Conservation (phyloP, 345 rosid species). For the Eucalyptus virginea region DNA sequence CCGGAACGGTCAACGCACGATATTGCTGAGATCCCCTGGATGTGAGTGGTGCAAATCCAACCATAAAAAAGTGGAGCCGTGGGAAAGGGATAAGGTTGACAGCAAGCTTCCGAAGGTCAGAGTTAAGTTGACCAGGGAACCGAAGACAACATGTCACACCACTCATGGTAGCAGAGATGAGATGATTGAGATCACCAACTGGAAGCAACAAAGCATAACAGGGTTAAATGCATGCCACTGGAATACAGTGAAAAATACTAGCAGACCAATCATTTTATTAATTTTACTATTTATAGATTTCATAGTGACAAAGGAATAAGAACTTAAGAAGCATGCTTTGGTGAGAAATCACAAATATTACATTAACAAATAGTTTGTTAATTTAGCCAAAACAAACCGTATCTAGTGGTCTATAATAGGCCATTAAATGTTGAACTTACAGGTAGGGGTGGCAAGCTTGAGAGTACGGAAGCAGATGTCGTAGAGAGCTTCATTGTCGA, state of each 20-base stretch:
- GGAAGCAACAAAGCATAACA: not conserved
- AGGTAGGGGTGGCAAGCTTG: constrained; percentile 3
- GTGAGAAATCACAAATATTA: not conserved
- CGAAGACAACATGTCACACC: constrained; percentile 5
- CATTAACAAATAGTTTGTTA: not conserved
- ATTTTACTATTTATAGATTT: not conserved
- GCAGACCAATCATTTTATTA: not conserved
- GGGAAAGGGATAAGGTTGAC: constrained; percentile 4
- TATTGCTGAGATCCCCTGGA: constrained; percentile 3
- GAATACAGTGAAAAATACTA: not conserved
- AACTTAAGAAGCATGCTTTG: not conserved
- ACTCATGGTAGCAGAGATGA: constrained; percentile 5
- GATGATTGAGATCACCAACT: constrained; percentile 2
- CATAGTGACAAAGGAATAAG: not conserved
- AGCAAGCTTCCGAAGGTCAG: not conserved
- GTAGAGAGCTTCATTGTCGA: constrained; percentile 1
- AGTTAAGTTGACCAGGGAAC: constrained; percentile 2
- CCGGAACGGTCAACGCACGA: not conserved
- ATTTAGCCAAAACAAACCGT: not conserved
- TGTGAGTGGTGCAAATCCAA: constrained; percentile 2
- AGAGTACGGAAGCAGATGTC: constrained; percentile 4
- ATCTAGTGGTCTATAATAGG: not conserved
- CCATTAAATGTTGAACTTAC: not conserved
- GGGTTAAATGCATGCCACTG: not conserved
- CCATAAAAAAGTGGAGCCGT: constrained; percentile 2